Base-by-base conservation (phyloP, 2,329 filamentous ascomycete genomes). In the Lojkania enalia region DNA sequence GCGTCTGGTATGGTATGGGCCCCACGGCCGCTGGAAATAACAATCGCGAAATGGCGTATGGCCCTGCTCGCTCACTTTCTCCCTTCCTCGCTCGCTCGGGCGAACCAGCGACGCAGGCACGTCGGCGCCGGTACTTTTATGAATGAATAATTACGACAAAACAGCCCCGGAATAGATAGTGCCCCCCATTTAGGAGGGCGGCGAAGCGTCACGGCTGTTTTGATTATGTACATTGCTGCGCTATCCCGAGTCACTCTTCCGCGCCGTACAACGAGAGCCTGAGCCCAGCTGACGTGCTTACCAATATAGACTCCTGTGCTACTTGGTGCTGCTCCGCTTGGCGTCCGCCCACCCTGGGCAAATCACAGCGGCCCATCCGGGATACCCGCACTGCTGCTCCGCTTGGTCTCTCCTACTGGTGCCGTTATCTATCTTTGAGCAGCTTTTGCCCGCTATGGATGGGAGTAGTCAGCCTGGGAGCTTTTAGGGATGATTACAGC, bases 261-360 rank as follows among this genome's bases (percentile, higher is more conserved):
- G 30, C 14, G 30, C 9, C 30, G 30, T 33, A 33, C 30, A 9
- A 6, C 35, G 20, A 15, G 5, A 13, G 13, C 12, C 15, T 11
- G 36, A 35, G 19, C 30, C 39, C 39, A 30, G 39, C 44, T 44
- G 44, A 43, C 44, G 38, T 37, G 27, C 27, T 48, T 40, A 43
- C 44, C 37, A 51, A 44, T 42, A 21, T 23, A 14, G 13, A n/a
- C 20, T 19, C 13, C 9, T 33, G 7, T 35, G 21, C 29, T 41
- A 6, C 50, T 52, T 52, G 50, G 46, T 47, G 31, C 27, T 27
- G 23, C 7, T n/a, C n/a, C n/a, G n/a, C n/a, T n/a, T n/a, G n/a
- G n/a, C n/a, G n/a, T n/a, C 12, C 5, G 12, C 19, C 6, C 21
- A 7, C 36, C 19, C n/a, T 15, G 6, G 27, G 36, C 36, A 29